Base-by-base conservation (phyloP, 306 rosid genomes). In the Senna siamea region DNA sequence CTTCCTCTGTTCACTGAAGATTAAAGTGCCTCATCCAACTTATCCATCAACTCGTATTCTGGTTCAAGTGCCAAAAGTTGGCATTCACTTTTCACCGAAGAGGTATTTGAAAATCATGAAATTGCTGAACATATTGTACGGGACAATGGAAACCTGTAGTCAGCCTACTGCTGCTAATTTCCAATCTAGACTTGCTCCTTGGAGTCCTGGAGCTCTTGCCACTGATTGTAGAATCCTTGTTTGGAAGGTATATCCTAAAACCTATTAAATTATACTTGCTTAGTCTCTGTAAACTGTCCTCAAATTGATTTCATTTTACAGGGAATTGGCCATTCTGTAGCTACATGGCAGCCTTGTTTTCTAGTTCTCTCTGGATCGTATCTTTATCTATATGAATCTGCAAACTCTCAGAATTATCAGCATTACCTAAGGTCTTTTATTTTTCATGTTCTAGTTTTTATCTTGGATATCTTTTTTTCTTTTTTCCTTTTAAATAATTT, bases 241-340 rank as follows among this genome's bases (percentile, higher is more conserved):
- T 62, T 93, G 98, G 98, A 86, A 77, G 93, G 98, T 93, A 70
- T 69, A 77, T 70, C 66, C 26, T 43, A 57, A 59, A 60, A 22
- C 69, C 52, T 7, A 37, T 13, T 14, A 67, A 75, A 65, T 41
- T n/a, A 60, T 75, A 46, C 23, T 19, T 47, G 41, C 20, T 22
- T 72, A 74, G 28, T 69, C 37, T 22, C 63, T 20, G 20, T 32
- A 73, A 72, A 58, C 44, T 46, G 12, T 40, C 10, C 12, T 40
- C 50, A 34, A 41, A 60, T 73, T 28, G 43, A 28, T 43, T 66
- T 71, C 70, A 67, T 69, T 57, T 77, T 73, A 56, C 81, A 93
- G 98, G 97, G 98, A 56, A 86, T 93, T 60, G 98, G 98, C 43
- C 91, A 93, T 85, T 93, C 97, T 22, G 89, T 93, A 60, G 93